Evolutionary conservation across 192 early-diverging fungal genomes (phyloP), one percentile per base, ranked within the genome.

Genomic region (Coemansia sp.): DNA sequence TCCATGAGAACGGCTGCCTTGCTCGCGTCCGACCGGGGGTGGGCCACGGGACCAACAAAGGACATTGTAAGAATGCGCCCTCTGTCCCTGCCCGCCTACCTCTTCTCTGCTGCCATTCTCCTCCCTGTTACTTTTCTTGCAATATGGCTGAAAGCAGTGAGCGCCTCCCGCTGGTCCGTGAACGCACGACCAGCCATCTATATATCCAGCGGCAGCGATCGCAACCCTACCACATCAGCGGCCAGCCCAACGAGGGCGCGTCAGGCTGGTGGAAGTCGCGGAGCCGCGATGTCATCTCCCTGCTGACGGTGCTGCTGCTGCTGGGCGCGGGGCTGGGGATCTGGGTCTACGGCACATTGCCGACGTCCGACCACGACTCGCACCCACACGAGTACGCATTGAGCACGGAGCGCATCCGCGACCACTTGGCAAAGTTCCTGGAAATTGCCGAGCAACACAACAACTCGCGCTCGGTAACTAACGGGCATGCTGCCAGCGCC

Each of bases 331-430:
- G 67, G 0, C 40, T 64, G 21, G 67, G 67, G 3, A 64, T 71
- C 38, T 64, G 60, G 60, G 67, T 60, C 2, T 71, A 71, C 60
- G 60, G 67, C 26, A 71, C 67, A 6, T 44, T 71, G 17, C 67
- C 67, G 2, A 60, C 67, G 5, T 71, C 67, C 2, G 67, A 71
- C 48, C 60, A 45, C 9, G 51, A 59, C 35, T 47, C 49, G 30
- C 56, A 73, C 33, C 69, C 61, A 3, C 62, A 61, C 41, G 69
- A 65, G 22, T 65, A 65, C 40, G 69, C 69, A 3, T 49, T 73
- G 34, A 53, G 49, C 46, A 73, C 62, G 0, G 30, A 38, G 21
- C 49, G 51, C 19, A 73, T 73, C 27, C 48, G 40, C 29, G 41
- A 40, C 8, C 69, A 73, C 34, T 51, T 73, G 20, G 27, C 11